Evolutionary conservation across 2,329 filamentous ascomycete genomes (phyloP).

Genomic region (Cladophialophora immunda): DNA sequence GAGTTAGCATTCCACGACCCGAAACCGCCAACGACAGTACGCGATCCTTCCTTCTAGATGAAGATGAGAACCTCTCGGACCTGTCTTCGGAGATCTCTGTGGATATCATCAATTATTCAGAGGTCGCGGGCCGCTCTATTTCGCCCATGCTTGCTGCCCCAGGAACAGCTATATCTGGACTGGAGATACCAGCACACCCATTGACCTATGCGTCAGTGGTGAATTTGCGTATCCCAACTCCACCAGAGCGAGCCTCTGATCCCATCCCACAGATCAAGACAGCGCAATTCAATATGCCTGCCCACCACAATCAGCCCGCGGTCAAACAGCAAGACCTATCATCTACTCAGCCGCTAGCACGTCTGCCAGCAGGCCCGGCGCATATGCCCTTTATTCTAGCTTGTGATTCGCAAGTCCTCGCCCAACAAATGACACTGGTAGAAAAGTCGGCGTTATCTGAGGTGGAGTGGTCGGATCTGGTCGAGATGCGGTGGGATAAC

Average conservation of each 20-base stretch:
- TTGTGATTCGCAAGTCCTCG: slow-evolving; percentile 67
- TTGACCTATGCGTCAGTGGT: slow-evolving; percentile 56
- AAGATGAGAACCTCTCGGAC: slow-evolving; percentile 65
- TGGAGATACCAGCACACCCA: slow-evolving; percentile 55
- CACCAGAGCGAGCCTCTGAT: slow-evolving; percentile 49
- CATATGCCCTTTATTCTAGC: slow-evolving; percentile 72
- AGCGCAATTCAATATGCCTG: background rate
- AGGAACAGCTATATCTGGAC: slow-evolving; percentile 48
- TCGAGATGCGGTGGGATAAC: slow-evolving; percentile 70
- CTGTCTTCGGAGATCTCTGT: slow-evolving; percentile 61
- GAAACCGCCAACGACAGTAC: slow-evolving; percentile 41
- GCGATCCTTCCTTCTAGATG: slow-evolving; percentile 61
- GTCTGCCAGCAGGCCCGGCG: slow-evolving; percentile 40
- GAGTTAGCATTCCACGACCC: slow-evolving; percentile 41
- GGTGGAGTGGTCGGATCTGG: slow-evolving; percentile 72
- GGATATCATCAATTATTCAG: slow-evolving; percentile 56
- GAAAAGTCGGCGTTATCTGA: slow-evolving; percentile 72
- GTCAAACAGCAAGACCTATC: slow-evolving; percentile 3
- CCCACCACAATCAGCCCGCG: background rate
- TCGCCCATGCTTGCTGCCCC: slow-evolving; percentile 45
- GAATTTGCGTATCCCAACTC: slow-evolving; percentile 46
- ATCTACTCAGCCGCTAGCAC: slow-evolving; percentile 23
- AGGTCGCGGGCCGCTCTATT: slow-evolving; percentile 46
- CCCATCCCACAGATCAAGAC: slow-evolving; percentile 40
- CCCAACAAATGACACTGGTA: slow-evolving; percentile 70